A percentile compares a stretch with the other conserved stretches of the same genome.
phyloP scores from a whole-genome alignment of 2,329 filamentous ascomycete genomes.

The Pestalotiopsis fici region DNA sequence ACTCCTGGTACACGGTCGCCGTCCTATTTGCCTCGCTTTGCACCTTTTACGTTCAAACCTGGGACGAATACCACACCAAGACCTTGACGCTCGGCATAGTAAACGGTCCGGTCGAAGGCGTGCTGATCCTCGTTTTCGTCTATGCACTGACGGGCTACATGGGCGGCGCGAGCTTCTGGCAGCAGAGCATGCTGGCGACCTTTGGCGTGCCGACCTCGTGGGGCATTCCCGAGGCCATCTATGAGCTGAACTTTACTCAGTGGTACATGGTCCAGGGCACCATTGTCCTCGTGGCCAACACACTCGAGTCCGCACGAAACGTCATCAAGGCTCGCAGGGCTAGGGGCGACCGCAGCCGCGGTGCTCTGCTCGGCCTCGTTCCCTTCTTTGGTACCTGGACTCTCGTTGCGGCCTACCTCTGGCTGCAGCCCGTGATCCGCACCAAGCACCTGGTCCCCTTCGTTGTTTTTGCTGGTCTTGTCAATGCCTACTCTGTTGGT shows the following conservation, averaged over 20 bases:
- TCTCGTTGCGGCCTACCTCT: conserved; percentile 76
- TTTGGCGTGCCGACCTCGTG: conserved; percentile 66
- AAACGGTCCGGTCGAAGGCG: conserved; percentile 93
- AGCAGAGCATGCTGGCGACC: conserved; percentile 74
- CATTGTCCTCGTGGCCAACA: conserved; percentile 83
- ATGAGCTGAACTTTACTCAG: conserved; percentile 82
- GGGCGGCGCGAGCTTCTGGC: conserved; percentile 92
- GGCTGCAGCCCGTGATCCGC: conserved; percentile 82
- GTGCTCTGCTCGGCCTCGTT: conserved; percentile 78
- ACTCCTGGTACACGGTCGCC: conserved; percentile 85
- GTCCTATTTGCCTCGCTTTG: conserved; percentile 81
- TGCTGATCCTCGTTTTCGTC: conserved; percentile 79
- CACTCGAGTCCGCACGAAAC: conserved; percentile 75
- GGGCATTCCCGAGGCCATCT: conserved; percentile 70
- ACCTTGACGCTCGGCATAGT: conserved; percentile 89
- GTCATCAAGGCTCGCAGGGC: conserved; percentile 80
- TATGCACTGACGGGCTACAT: conserved; percentile 83
- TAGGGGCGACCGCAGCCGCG: conserved; percentile 70
- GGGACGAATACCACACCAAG: conserved; percentile 99
- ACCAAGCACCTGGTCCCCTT: conserved; percentile 86
- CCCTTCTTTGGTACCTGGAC: conserved; percentile 81
- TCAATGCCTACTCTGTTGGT: conserved; percentile 94
- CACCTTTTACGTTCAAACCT: conserved; percentile 99
- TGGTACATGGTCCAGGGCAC: conserved; percentile 91
- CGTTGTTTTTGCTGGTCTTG: conserved; percentile 80